Percentiles rank a stretch among this genome's conserved stretches.
Conservation (phyloP, 202 grass and related monocot genomes). For the Brachypodium distachyon region DNA sequence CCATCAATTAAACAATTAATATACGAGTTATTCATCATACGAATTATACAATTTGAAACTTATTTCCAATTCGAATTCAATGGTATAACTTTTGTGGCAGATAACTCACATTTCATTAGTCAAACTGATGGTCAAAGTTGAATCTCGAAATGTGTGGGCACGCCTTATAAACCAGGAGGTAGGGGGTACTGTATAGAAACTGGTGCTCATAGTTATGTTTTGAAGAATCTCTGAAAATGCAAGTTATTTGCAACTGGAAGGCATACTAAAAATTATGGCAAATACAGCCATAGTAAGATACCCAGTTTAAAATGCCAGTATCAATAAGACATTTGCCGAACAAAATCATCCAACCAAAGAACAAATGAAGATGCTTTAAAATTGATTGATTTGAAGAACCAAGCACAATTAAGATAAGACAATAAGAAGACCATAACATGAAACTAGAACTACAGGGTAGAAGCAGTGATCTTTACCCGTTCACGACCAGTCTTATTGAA, state of each 20-base stretch:
- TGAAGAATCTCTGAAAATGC: neutral
- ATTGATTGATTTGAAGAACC: slow-evolving; percentile 9
- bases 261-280: neutral
- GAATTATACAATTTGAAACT: too few species aligned
- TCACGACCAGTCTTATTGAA: slow-evolving; percentile 65
- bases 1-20: too few species aligned
- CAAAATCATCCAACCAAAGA: neutral
- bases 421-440: neutral
- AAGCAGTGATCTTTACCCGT: slow-evolving; percentile 37
- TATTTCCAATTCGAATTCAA: too few species aligned
- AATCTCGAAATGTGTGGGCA: too few species aligned
- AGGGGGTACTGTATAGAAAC: neutral
- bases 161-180: too few species aligned
- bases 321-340: neutral
- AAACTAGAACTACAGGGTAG: slow-evolving; percentile 24
- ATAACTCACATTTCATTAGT: too few species aligned
- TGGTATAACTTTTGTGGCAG: too few species aligned
- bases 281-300: neutral
- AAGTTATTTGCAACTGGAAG: neutral
- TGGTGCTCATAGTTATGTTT: neutral
- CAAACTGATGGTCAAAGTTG: too few species aligned
- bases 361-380: neutral
- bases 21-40: too few species aligned
- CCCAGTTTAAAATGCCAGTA: neutral
- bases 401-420: neutral